phyloP scores from a whole-genome alignment of 345 rosid genomes.

The Citrus reticulata region DNA sequence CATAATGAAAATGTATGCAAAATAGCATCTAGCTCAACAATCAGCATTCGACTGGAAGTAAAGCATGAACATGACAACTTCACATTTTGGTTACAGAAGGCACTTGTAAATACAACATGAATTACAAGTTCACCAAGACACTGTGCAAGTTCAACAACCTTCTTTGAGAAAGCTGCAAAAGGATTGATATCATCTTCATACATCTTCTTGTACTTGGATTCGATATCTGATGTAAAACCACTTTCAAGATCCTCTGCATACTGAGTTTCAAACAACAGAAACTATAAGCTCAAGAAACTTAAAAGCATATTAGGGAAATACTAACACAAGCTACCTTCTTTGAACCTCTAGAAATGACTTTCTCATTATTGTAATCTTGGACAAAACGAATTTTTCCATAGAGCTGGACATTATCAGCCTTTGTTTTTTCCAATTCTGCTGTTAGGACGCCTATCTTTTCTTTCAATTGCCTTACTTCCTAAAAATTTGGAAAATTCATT shows the following conservation, averaged over 20 bases:
- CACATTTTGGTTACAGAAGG: neutral
- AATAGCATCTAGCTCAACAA: neutral
- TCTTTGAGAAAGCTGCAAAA: constrained; percentile 96
- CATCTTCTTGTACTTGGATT: constrained; percentile 97
- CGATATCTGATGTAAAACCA: constrained; percentile 90
- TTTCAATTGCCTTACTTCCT: constrained; percentile 91
- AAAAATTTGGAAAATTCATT: constrained; percentile 9
- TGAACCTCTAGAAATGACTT: constrained; percentile 93
- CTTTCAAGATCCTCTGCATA: constrained; percentile 85
- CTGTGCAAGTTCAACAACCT: constrained; percentile 38
- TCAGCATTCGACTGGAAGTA: neutral
- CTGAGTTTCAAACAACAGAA: constrained; percentile 34
- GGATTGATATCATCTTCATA: constrained; percentile 98
- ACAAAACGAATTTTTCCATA: constrained; percentile 97
- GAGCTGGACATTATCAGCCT: constrained; percentile 94
- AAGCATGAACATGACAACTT: neutral
- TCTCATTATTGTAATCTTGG: constrained; percentile 90
- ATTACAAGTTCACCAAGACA: neutral
- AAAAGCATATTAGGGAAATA: constrained; percentile 6
- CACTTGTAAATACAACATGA: neutral
- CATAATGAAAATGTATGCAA: neutral
- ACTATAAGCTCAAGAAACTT: neutral
- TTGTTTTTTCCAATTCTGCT: constrained; percentile 78
- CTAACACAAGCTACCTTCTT: constrained; percentile 52
- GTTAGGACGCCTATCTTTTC: constrained; percentile 74